These are phyloP conservation scores for Phytopythium delawarense DNA, from an alignment of 352 stramenopile genomes.

Conservation along the genomic window DNA sequence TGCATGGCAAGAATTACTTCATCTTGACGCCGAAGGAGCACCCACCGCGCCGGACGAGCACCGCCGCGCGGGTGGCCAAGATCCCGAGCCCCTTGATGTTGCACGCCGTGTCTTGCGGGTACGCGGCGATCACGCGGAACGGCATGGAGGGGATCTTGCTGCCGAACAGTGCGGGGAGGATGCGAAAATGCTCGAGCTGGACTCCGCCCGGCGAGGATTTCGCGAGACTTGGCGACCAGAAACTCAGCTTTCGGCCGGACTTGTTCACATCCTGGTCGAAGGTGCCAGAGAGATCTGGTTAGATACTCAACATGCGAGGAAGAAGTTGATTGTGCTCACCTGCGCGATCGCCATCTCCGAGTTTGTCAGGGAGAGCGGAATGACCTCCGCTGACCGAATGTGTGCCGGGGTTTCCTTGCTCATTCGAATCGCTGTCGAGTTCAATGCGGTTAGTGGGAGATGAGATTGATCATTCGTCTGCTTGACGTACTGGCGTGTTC, in stretches of 20 bases:
- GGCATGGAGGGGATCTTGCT: constrained; percentile 39
- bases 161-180: constrained; percentile 56
- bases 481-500: constrained; percentile 28
- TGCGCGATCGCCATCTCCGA: constrained; percentile 30
- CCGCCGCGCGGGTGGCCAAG: constrained; percentile 43
- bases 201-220: constrained; percentile 1
- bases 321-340: constrained; percentile 10
- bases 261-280: constrained; percentile 37
- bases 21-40: constrained; percentile 66
- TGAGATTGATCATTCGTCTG: not conserved
- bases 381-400: constrained; percentile 16
- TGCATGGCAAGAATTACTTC: constrained; percentile 23
- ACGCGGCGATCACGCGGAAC: constrained; percentile 53
- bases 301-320: not conserved
- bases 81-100: constrained; percentile 58
- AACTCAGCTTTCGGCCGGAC: constrained; percentile 32
- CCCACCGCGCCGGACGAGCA: constrained; percentile 64
- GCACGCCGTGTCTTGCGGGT: constrained; percentile 68
- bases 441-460: not conserved
- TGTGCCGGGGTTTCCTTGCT: constrained; percentile 28
- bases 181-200: constrained; percentile 25
- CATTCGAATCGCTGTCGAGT: constrained; percentile 12
- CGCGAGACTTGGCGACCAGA: constrained; percentile 26
- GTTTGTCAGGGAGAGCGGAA: constrained; percentile 38
- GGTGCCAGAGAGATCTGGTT: not conserved